Evolutionary conservation across 345 rosid species (phyloP).

Genomic region (Salix brachista): DNA sequence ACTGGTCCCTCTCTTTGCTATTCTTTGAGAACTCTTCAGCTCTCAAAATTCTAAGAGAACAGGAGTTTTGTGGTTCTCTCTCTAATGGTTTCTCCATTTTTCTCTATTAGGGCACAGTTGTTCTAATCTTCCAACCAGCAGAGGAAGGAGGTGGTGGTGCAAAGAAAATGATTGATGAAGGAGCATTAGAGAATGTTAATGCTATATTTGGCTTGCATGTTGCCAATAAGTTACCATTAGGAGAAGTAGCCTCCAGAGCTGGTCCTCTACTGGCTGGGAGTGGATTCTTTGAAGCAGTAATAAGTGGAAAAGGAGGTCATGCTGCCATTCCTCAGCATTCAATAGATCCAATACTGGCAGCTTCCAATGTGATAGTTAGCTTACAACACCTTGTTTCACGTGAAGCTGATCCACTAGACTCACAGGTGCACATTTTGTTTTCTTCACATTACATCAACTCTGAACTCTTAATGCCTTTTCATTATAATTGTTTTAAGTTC

Average conservation of each 20-base stretch:
- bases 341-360: slow-evolving; percentile 75
- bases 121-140: slow-evolving; percentile 90
- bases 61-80: too few relatives aligned
- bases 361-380: slow-evolving; percentile 70
- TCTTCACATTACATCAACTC: background rate
- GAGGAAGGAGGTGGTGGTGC: slow-evolving; percentile 97
- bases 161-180: slow-evolving; percentile 60
- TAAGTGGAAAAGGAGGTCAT: slow-evolving; percentile 83
- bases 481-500: background rate
- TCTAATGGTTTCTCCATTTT: background rate
- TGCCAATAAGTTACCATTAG: slow-evolving; percentile 32
- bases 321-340: slow-evolving; percentile 90
- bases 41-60: too few relatives aligned
- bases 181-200: slow-evolving; percentile 61
- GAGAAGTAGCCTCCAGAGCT: slow-evolving; percentile 52
- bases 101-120: slow-evolving; percentile 65
- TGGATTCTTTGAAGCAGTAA: slow-evolving; percentile 71
- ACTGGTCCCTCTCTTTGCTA: background rate
- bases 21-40: too few relatives aligned
- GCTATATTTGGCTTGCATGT: slow-evolving; percentile 82
- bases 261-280: slow-evolving; percentile 74
- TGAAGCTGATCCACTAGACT: slow-evolving; percentile 86
- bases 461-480: background rate
- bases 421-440: slow-evolving; percentile 58
- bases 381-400: slow-evolving; percentile 85